Evolutionary conservation across 2,329 filamentous ascomycete species (phyloP), one percentile per base, ranked within the genome.

Genomic region (Trichoderma cornu-damae): DNA sequence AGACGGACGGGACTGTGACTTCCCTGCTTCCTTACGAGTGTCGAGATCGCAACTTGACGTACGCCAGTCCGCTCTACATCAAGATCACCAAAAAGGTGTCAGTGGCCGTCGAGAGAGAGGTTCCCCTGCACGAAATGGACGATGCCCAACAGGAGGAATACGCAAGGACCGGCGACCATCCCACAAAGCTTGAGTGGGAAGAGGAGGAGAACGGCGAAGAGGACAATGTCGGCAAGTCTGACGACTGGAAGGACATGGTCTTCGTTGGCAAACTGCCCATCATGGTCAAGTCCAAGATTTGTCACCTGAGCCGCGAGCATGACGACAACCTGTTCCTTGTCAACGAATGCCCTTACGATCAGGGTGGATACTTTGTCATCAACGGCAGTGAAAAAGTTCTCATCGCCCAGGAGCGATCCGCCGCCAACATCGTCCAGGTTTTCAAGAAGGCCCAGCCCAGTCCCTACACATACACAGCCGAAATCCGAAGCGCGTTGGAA

Each of bases 321-420:
- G 93, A 97, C 63, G 87, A 94, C 53, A 87, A 89, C 49, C 80
- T 99, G 1, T 97, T 96, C 70, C 81, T 89, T 46, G 86, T 95
- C 72, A 96, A 96, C 69, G 94, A 99, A 74, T 99, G 94, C 65
- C 94, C 94, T 0, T 99, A 96, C 72, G 94, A 99, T 68, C 94
- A 96, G 69, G 94, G 94, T 64, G 94, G 94, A 63, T 99, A 99
- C 74, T 99, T 99, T 69, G 90, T 99, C 67, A 99, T 99, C 80
- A 99, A 99, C 75, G 94, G 94, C 42, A 96, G 90, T 73, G 94
- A 99, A 71, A 99, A 99, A 79, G 94, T 99, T 20, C 77, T 99
- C 65, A 99, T 99, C 67, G 94, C 94, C 1, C 94, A 99, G 72
- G 94, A 99, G 74, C 88, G 94, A 61, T 96, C 92, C 70, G 94